A percentile compares a stretch with the other conserved stretches of the same genome.
Conservation (phyloP, 1,139 yeast genomes). For the Torulaspora globosa region DNA sequence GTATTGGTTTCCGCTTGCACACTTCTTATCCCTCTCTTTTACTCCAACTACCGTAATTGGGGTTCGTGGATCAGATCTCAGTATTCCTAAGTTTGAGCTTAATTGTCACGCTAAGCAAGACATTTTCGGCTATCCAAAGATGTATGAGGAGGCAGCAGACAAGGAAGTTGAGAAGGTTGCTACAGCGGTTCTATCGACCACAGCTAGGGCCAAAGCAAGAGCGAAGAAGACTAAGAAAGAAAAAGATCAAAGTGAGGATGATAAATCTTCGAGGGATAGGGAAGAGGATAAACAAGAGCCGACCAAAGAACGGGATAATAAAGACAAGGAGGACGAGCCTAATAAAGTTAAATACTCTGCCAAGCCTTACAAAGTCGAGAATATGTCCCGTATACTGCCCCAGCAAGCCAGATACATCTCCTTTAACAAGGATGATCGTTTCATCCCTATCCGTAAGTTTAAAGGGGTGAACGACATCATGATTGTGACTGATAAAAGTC, state of each 20-base stretch:
- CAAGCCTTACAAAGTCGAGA: slow-evolving; percentile 64
- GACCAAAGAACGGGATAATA: slow-evolving; percentile 33
- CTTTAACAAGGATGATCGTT: slow-evolving; percentile 71
- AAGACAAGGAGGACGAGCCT: slow-evolving; percentile 36
- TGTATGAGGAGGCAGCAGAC: slow-evolving; percentile 71
- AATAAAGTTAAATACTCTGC: slow-evolving; percentile 43
- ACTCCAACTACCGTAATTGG: slow-evolving; percentile 91
- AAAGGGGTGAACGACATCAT: slow-evolving; percentile 80
- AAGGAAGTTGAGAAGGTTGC: slow-evolving; percentile 86
- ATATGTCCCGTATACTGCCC: slow-evolving; percentile 89
- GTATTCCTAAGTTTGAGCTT: slow-evolving; percentile 78
- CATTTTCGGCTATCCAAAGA: slow-evolving; percentile 85
- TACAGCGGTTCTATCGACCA: slow-evolving; percentile 91
- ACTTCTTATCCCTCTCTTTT: slow-evolving; percentile 86
- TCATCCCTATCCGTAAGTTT: slow-evolving; percentile 76
- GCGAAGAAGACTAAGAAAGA: slow-evolving; percentile 72
- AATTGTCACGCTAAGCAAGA: slow-evolving; percentile 79
- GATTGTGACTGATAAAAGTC: slow-evolving; percentile 66
- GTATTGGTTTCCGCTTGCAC: slow-evolving; percentile 98
- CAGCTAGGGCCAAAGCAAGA: slow-evolving; percentile 87
- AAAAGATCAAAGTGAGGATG: slow-evolving; percentile 39
- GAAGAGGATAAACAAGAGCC: slow-evolving; percentile 41
- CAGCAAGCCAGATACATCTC: slow-evolving; percentile 80
- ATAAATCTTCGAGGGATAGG: slow-evolving; percentile 21
- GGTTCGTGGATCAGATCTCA: slow-evolving; percentile 69